phyloP scores from a whole-genome alignment of 2,329 filamentous ascomycete species.

The Fusarium staphyleae region DNA sequence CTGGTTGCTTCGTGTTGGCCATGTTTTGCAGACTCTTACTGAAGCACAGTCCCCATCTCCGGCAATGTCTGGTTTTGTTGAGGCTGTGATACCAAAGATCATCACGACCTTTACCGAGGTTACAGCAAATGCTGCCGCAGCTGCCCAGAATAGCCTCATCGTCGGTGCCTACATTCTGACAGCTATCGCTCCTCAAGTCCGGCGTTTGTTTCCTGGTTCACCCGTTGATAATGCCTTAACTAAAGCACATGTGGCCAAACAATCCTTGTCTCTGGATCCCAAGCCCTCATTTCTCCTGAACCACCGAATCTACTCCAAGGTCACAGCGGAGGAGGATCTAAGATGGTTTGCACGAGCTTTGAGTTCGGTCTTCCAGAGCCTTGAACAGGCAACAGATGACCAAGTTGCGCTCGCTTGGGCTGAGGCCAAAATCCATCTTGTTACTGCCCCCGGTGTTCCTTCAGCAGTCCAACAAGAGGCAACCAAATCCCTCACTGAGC shows the following conservation, averaged over 20 bases:
- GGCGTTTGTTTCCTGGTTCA: constrained; percentile 62
- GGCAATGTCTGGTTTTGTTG: constrained; percentile 58
- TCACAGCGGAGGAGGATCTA: constrained; percentile 76
- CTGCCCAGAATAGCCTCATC: constrained; percentile 83
- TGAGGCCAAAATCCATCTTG: constrained; percentile 81
- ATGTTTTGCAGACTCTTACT: constrained; percentile 68
- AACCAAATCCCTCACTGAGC: constrained; percentile 64
- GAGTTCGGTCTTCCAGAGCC: constrained; percentile 62
- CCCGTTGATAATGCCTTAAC: constrained; percentile 54
- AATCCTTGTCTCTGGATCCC: constrained; percentile 72
- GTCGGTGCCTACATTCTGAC: constrained; percentile 78
- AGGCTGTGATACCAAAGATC: constrained; percentile 62
- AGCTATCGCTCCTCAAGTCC: constrained; percentile 65
- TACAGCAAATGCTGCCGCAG: constrained; percentile 75
- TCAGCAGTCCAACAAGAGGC: constrained; percentile 70
- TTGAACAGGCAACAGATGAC: constrained; percentile 57
- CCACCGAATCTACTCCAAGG: constrained; percentile 82
- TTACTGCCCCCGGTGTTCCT: constrained; percentile 68
- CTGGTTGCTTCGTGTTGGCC: constrained; percentile 80
- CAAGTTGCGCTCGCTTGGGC: constrained; percentile 76
- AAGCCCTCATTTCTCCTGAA: constrained; percentile 91
- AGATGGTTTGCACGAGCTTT: constrained; percentile 79
- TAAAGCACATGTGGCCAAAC: constrained; percentile 68
- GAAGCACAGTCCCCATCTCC: constrained; percentile 53
- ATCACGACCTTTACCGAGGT: constrained; percentile 80